Evolutionary conservation across 2,329 filamentous ascomycete genomes (phyloP).

Genomic region (Fusarium drepaniforme): DNA sequence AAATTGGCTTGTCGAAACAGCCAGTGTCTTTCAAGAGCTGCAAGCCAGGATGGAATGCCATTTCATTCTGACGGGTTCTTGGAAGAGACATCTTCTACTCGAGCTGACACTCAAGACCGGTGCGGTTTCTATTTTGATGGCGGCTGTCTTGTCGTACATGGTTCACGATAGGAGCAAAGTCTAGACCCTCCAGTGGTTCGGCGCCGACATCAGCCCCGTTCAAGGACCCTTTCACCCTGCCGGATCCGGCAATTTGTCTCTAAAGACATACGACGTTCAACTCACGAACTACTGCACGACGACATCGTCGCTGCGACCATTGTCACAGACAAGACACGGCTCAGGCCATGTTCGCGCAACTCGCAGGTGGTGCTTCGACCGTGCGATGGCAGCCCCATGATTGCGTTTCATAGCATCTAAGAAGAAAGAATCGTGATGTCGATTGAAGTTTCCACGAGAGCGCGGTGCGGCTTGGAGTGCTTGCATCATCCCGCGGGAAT

Average conservation of each 20-base stretch:
- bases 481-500: constrained; percentile 3
- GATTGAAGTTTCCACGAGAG: not conserved
- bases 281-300: constrained; percentile 38
- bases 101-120: not conserved
- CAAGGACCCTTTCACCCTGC: constrained; percentile 20
- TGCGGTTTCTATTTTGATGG: constrained; percentile 15
- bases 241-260: constrained; percentile 35
- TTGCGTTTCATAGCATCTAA: not conserved
- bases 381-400: constrained; percentile 6
- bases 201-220: constrained; percentile 36
- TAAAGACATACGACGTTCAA: constrained; percentile 23
- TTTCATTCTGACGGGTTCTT: not conserved
- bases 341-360: constrained; percentile 23
- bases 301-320: constrained; percentile 34
- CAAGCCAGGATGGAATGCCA: constrained; percentile 10
- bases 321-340: constrained; percentile 36
- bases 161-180: constrained; percentile 19
- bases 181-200: constrained; percentile 37
- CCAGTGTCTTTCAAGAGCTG: constrained; percentile 13
- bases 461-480: not conserved
- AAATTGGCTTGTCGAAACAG: not conserved
- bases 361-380: constrained; percentile 13
- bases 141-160: constrained; percentile 4
- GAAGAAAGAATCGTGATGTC: not conserved
- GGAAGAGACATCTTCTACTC: not conserved